Base-by-base conservation (phyloP, 2,329 filamentous ascomycete species). In the Aspergillus eucalypticola region DNA sequence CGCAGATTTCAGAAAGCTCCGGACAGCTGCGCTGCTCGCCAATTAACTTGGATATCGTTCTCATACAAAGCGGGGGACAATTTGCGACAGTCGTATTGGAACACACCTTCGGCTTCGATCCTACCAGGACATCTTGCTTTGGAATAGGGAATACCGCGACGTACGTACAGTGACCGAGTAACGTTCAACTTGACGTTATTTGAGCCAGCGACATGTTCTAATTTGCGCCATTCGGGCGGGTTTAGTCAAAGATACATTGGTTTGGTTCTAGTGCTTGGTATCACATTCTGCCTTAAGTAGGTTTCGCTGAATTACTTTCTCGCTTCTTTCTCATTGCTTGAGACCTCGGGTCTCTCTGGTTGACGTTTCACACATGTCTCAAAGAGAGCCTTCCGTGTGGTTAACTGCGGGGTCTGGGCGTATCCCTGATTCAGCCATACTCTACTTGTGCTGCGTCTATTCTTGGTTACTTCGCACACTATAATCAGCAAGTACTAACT, bases 341-440 rank as follows among this genome's bases (percentile, higher is more conserved):
- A 44, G n/a, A 7, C 23, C 11, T 54, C 50, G n/a, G 15, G 27
- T 58, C 44, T 56, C 32, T 51, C 19, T 38, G 29, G 25, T 39
- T 39, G 44, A 35, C 50, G n/a, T 48, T 59, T 42, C 42, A 50
- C 46, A 51, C 57, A 62, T 67, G 63, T 64, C 55, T 65, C 55
- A 51, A 60, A 41, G 46, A 23, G 29, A 29, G 32, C 23, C 23
- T 27, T 44, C 54, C 49, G 54, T 56, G 32, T 65, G 64, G 61
- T 54, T 55, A 35, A n/a, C 44, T 54, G 23, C 44, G 44, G 25
- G 21, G 49, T 54, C 56, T 54, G 61, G 50, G 53, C 42, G 51
- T 32, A 59, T 64, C 62, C 61, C 63, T 67, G 63, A 64, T 69
- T 63, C 64, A 63, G 25, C n/a, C 21, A n/a, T 52, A 38, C 29